Base-by-base conservation (phyloP, 176 grass and related monocot species). In the Leersia perrieri region DNA sequence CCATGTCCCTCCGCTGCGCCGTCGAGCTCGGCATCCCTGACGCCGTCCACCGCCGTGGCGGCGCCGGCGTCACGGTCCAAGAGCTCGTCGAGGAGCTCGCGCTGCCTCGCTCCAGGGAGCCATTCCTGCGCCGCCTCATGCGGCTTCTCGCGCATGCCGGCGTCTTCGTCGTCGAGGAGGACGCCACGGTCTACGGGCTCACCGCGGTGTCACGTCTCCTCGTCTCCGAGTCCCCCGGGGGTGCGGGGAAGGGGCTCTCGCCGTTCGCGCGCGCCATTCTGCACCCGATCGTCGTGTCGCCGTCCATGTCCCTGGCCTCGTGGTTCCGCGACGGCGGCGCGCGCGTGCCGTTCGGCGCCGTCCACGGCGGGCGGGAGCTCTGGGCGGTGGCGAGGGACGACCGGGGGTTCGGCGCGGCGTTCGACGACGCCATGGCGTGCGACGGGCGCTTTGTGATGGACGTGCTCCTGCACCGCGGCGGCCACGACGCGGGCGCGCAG, bases 11-110 rank as follows among this genome's bases (percentile, higher is more conserved):
- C 61, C 79, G 82, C 12, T 92, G 90, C 10, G 80, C 67, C 31
- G 44, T 90, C 5, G 90, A 97, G 75, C 93, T 97, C 33, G 82
- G 83, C 61, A 78, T 97, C 70, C 90, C 93, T 12, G 80, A 97
- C 63, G 79, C 35, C 60, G 14, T 93, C 34, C 75, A 87, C 72
- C 49, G 57, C 72, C 85, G 77, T 20, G 86, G 79, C 6, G 60
- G 80, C 13, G 32, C 62, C 29, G n/a, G n/a, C n/a, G 69, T 82
- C 3, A 79, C 85, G 7, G 58, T 84, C 5, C 63, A 82, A 35
- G 81, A 82, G 12, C 91, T 93, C 12, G 44, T 85, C 14, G 12
- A 9, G 3, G 81, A 77, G 41, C 92, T 89, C 27, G 63, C 83
- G 41, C 80, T 89, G 22, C 66, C 69, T 11, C 41, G 42, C 7